Conservation (phyloP, 805 yeast genomes). For the Danielozyma ontarioensis region DNA sequence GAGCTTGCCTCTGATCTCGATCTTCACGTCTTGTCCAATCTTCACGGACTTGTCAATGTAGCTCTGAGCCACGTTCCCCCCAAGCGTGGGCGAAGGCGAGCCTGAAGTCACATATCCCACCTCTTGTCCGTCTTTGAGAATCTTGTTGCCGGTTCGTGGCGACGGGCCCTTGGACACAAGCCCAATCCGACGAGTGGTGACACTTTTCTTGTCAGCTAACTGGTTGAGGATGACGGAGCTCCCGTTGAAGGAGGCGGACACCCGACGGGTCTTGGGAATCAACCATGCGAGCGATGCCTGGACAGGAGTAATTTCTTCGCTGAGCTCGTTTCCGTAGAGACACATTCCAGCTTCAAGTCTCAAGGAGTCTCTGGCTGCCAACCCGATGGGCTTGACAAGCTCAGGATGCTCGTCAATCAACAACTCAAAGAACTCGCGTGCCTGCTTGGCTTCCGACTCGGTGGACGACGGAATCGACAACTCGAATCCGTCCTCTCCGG, state of each 20-base stretch:
- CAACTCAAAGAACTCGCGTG: constrained; percentile 56
- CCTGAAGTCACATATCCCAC: constrained; percentile 60
- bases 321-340: constrained; percentile 88
- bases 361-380: constrained; percentile 96
- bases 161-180: constrained; percentile 79
- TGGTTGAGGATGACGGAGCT: constrained; percentile 63
- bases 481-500: constrained; percentile 98
- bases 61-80: constrained; percentile 86
- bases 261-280: constrained; percentile 75
- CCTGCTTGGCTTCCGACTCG: constrained; percentile 36
- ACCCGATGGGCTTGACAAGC: constrained; percentile 78
- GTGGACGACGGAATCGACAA: constrained; percentile 59
- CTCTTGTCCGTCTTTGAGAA: constrained; percentile 49
- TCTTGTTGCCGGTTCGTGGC: constrained; percentile 74
- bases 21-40: constrained; percentile 63
- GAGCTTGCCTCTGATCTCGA: constrained; percentile 79
- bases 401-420: constrained; percentile 49
- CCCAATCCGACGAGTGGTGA: constrained; percentile 65
- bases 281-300: constrained; percentile 90
- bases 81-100: constrained; percentile 55
- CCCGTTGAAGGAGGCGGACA: constrained; percentile 65
- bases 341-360: constrained; percentile 99
- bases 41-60: constrained; percentile 72
- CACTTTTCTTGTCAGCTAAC: constrained; percentile 56
- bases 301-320: constrained; percentile 75